Conservation (phyloP, 441 rosid genomes). For the Geranium incanum region DNA sequence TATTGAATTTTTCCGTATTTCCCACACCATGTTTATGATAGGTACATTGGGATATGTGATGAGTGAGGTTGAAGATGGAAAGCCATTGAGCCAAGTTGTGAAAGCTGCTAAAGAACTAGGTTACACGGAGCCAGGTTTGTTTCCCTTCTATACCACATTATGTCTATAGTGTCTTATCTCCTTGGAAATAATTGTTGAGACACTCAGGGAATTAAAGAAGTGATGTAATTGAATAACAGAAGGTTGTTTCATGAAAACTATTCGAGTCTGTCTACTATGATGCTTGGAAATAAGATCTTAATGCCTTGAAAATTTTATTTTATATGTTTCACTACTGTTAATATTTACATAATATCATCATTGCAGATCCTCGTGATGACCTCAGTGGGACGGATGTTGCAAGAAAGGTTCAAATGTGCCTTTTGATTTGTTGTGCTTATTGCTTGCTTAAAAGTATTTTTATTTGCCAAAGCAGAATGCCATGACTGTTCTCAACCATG, state of each 20-base stretch:
- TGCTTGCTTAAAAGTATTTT: background rate
- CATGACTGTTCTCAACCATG: background rate
- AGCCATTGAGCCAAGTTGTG: constrained; percentile 81
- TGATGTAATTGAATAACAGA: background rate
- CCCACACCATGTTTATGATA: constrained; percentile 24
- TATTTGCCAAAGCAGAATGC: background rate
- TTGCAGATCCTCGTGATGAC: constrained; percentile 96
- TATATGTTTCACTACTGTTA: constrained; percentile 9
- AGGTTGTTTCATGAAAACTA: background rate
- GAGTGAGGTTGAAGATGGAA: constrained; percentile 92
- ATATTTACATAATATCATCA: constrained; percentile 17
- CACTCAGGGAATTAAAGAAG: background rate
- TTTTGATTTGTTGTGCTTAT: background rate
- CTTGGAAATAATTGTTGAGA: background rate
- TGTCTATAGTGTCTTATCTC: background rate
- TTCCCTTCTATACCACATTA: background rate
- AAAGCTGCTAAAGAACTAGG: constrained; percentile 72
- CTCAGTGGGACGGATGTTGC: constrained; percentile 95
- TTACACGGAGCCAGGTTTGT: constrained; percentile 87
- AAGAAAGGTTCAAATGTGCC: constrained; percentile 57
- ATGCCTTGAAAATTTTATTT: constrained; percentile 11
- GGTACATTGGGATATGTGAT: constrained; percentile 92
- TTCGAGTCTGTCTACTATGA: background rate
- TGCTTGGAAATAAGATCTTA: background rate
- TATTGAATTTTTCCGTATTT: constrained; percentile 12